Percentiles rank a stretch among this genome's conserved stretches.
phyloP scores from a whole-genome alignment of 1,284 basidiomycete species.

The Heliocybe sulcata region DNA sequence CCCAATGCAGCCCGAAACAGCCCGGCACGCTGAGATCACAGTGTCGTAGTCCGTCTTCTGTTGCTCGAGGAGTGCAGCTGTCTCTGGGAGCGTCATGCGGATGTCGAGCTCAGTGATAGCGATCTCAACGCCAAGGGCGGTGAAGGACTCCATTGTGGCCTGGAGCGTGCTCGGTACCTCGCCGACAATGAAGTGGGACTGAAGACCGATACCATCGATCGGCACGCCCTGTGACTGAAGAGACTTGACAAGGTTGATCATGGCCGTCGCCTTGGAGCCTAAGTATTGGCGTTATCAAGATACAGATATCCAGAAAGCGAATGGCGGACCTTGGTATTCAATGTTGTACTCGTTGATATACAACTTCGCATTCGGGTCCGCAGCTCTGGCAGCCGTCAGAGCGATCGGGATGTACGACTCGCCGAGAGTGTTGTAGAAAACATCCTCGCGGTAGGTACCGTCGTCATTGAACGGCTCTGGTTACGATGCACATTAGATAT shows the following conservation, averaged over 20 bases:
- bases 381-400: slow-evolving; percentile 33
- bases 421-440: slow-evolving; percentile 42
- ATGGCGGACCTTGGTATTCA: slow-evolving; percentile 17
- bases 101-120: slow-evolving; percentile 52
- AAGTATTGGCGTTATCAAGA: not conserved
- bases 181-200: slow-evolving; percentile 45
- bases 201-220: slow-evolving; percentile 42
- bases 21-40: slow-evolving; percentile 36
- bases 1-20: slow-evolving; percentile 34
- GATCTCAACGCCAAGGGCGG: slow-evolving; percentile 43
- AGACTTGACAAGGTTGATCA: slow-evolving; percentile 35
- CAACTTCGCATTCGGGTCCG: slow-evolving; percentile 33
- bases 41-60: slow-evolving; percentile 41
- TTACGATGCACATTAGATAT: not conserved
- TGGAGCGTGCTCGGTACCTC: slow-evolving; percentile 30
- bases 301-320: not conserved
- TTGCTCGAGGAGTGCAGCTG: slow-evolving; percentile 34
- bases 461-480: slow-evolving; percentile 51
- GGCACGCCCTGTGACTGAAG: slow-evolving; percentile 34
- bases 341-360: slow-evolving; percentile 56
- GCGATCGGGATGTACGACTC: slow-evolving; percentile 34
- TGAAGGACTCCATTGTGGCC: slow-evolving; percentile 36
- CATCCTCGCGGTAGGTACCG: slow-evolving; percentile 38
- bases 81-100: slow-evolving; percentile 43
- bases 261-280: slow-evolving; percentile 35